These are phyloP conservation scores for Poronia punctata DNA, from an alignment of 495 filamentous ascomycete genomes.

Conservation along the genomic window DNA sequence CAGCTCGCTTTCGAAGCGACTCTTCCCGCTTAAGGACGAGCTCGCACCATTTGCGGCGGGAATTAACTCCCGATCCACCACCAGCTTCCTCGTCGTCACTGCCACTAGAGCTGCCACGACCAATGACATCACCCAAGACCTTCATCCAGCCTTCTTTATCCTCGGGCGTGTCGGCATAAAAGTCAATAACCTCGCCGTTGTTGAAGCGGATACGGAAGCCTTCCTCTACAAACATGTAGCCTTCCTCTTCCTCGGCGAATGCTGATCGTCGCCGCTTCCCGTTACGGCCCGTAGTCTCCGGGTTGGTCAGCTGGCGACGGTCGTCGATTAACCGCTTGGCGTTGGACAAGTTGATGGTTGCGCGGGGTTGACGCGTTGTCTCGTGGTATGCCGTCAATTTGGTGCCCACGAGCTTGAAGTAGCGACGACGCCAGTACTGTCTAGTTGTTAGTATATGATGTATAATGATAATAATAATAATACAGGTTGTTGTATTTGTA, in stretches of 20 bases:
- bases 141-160: slow-evolving; percentile 95
- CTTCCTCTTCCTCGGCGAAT: slow-evolving; percentile 97
- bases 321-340: slow-evolving; percentile 93
- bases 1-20: slow-evolving; percentile 32
- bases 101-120: slow-evolving; percentile 52
- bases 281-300: slow-evolving; percentile 63
- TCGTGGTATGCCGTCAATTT: slow-evolving; percentile 96
- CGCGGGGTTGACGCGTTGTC: slow-evolving; percentile 86
- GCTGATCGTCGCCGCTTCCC: slow-evolving; percentile 83
- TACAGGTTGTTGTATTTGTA: slow-evolving; percentile 15
- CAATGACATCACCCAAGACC: slow-evolving; percentile 77
- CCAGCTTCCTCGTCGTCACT: slow-evolving; percentile 27
- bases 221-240: slow-evolving; percentile 99
- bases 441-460: slow-evolving; percentile 20
- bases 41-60: slow-evolving; percentile 71
- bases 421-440: slow-evolving; percentile 93
- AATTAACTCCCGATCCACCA: slow-evolving; percentile 25
- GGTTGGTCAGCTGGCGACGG: slow-evolving; percentile 70
- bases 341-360: slow-evolving; percentile 93
- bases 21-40: slow-evolving; percentile 63
- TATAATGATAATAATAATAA: neutral
- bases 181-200: slow-evolving; percentile 96
- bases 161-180: slow-evolving; percentile 81
- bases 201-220: slow-evolving; percentile 97
- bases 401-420: slow-evolving; percentile 87